Percentiles rank a stretch among this genome's conserved stretches.
Conservation (phyloP, 805 yeast species). For the Barnettozyma siamensis region DNA sequence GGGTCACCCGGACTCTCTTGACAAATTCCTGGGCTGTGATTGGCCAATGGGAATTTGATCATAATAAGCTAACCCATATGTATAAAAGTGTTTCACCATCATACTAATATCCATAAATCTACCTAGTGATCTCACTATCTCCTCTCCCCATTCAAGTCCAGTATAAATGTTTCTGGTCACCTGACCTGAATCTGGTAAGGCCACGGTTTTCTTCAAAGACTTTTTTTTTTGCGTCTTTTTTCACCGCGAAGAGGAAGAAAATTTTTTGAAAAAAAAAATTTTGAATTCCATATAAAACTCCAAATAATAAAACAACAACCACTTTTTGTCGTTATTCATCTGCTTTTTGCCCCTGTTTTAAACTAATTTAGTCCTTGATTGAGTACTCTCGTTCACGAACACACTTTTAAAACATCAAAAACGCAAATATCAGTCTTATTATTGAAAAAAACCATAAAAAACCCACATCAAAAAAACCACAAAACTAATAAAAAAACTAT, state of each 20-base stretch:
- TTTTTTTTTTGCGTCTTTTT: background rate
- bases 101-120: no score
- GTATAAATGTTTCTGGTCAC: background rate
- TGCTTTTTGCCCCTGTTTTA: conserved; percentile 1
- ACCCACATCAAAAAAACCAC: no score
- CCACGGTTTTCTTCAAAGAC: background rate
- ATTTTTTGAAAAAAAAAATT: conserved; percentile 1
- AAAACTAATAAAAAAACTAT: conserved; percentile 21
- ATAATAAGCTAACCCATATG: no score
- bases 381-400: conserved; percentile 2
- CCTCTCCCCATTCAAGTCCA: no score
- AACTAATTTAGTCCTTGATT: background rate
- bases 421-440: background rate
- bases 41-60: no score
- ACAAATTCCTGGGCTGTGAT: conserved; percentile 1
- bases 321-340: conserved; percentile 4
- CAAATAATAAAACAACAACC: conserved; percentile 1
- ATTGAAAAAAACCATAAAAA: conserved; percentile 3
- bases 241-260: background rate
- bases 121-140: no score
- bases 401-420: background rate
- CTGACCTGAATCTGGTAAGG: background rate
- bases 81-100: no score
- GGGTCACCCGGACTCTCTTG: background rate
- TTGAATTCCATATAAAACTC: conserved; percentile 1